These are phyloP conservation scores for Hibiscus trionum DNA, from an alignment of 345 rosid genomes.

Conservation along the genomic window DNA sequence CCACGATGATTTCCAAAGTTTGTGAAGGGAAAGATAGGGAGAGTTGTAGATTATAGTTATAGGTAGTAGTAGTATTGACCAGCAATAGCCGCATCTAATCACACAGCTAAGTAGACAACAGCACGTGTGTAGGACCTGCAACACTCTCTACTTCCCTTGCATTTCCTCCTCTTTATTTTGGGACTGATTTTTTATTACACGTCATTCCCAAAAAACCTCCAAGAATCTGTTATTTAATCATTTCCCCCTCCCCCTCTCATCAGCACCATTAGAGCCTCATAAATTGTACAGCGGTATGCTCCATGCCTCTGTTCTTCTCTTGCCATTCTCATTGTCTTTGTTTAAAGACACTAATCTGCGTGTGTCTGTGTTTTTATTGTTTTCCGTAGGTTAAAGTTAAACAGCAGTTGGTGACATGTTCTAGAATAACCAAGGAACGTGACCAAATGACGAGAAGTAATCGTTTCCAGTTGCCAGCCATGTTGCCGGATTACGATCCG, in stretches of 20 bases:
- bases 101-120: constrained; percentile 61
- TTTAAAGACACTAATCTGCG: constrained; percentile 4
- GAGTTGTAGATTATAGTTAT: constrained; percentile 27
- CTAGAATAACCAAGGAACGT: constrained; percentile 13
- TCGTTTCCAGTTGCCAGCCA: constrained; percentile 13
- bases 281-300: constrained; percentile 10
- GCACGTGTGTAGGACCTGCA: constrained; percentile 89
- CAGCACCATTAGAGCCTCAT: constrained; percentile 5
- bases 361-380: constrained; percentile 7
- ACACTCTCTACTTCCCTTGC: constrained; percentile 19
- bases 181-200: not conserved
- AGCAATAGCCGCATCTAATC: constrained; percentile 38
- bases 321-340: constrained; percentile 8
- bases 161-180: not conserved
- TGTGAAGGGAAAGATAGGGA: constrained; percentile 8
- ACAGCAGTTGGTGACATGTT: constrained; percentile 13
- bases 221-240: constrained; percentile 47
- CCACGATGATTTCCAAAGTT: not conserved
- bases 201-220: constrained; percentile 29
- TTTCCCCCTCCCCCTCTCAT: constrained; percentile 16
- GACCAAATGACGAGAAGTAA: constrained; percentile 3
- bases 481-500: constrained; percentile 70
- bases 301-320: not conserved
- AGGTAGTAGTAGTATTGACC: constrained; percentile 54
- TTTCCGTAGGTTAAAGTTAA: constrained; percentile 12